Percentiles rank a stretch among this genome's conserved stretches.
Conservation (phyloP, 805 yeast genomes). For the Grigorovia jiainica region DNA sequence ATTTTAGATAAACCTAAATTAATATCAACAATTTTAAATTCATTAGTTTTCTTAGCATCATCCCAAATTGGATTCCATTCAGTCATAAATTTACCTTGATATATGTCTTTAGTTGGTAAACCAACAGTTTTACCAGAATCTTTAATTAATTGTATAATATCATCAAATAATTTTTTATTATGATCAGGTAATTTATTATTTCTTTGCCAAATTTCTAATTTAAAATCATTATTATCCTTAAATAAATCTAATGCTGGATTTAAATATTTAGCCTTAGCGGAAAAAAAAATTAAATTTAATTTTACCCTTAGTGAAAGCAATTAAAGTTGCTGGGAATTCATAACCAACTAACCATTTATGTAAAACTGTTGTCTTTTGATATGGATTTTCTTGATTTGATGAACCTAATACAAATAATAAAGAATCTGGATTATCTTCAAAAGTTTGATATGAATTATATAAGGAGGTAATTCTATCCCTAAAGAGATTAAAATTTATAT, state of each 20-base stretch:
- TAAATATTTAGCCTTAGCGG: conserved; percentile 76
- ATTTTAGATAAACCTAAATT: conserved; percentile 44
- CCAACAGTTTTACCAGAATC: conserved; percentile 48
- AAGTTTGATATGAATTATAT: conserved; percentile 18
- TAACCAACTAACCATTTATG: conserved; percentile 92
- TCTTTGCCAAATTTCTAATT: conserved; percentile 56
- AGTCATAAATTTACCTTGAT: conserved; percentile 72
- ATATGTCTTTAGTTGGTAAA: conserved; percentile 61
- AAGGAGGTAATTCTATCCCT: conserved; percentile 22
- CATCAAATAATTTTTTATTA: conserved; percentile 54
- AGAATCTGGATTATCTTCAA: conserved; percentile 33
- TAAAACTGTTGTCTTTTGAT: conserved; percentile 74
- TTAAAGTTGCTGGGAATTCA: conserved; percentile 87
- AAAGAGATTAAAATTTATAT: conserved; percentile 23
- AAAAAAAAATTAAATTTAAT: conserved; percentile 64
- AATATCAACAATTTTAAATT: conserved; percentile 39
- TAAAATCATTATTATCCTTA: conserved; percentile 41
- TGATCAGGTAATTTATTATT: conserved; percentile 68
- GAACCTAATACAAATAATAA: conserved; percentile 72
- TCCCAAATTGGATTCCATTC: conserved; percentile 57
- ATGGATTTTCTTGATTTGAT: conserved; percentile 79
- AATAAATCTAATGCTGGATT: conserved; percentile 21
- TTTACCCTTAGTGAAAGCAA: conserved; percentile 52
- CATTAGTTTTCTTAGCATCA: conserved; percentile 31
- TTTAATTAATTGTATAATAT: conserved; percentile 40